phyloP scores from a whole-genome alignment of 78 protist genomes.

The Speleostelium caveatum region DNA sequence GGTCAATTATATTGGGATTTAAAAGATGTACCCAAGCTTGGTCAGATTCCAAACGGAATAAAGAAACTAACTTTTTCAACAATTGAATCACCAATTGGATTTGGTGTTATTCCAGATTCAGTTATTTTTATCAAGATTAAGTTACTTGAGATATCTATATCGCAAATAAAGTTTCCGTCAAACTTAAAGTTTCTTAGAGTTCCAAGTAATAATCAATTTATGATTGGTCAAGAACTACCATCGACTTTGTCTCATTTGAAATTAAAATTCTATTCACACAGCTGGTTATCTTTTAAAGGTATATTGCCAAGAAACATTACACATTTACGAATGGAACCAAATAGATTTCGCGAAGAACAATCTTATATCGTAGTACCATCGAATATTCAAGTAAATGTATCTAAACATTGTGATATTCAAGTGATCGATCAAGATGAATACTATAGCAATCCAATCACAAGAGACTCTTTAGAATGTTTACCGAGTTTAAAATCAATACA shows the following conservation, averaged over 20 bases:
- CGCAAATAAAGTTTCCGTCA: too few species aligned
- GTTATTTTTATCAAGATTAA: not conserved
- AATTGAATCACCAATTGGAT: not conserved
- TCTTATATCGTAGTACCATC: not conserved
- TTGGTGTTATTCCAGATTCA: conserved; percentile 1
- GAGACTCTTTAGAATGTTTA: not conserved
- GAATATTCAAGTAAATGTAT: not conserved
- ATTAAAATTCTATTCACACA: too few species aligned
- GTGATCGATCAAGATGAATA: not conserved
- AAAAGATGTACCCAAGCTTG: not conserved
- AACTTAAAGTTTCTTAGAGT: not conserved
- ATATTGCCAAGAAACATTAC: not conserved
- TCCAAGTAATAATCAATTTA: not conserved
- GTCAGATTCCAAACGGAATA: not conserved
- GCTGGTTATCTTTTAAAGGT: not conserved
- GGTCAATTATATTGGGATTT: not conserved
- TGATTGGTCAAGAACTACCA: not conserved
- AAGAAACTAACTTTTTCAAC: not conserved
- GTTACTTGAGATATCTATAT: too few species aligned
- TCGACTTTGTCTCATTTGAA: not conserved
- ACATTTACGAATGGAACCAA: not conserved
- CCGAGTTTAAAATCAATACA: not conserved
- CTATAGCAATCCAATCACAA: not conserved
- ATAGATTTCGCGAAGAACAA: too few species aligned
- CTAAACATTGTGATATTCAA: not conserved